Evolutionary conservation across 129 eudicot species (phyloP), one percentile per base, ranked within the genome.

Genomic region (Daucus carota): DNA sequence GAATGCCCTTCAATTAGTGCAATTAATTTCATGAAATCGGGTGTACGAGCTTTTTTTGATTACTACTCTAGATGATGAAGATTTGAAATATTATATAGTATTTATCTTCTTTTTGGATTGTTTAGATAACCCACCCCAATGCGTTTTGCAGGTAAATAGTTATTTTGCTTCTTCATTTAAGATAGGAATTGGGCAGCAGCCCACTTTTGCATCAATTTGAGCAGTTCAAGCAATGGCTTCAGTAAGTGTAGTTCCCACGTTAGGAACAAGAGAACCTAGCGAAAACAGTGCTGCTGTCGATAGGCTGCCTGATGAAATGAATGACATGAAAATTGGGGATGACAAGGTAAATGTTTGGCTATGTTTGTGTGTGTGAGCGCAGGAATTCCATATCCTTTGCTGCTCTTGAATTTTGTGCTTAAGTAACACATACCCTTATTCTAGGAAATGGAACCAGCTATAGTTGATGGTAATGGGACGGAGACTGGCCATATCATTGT

Each of bases 401-500:
- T 74, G 32, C 67, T 12, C 16, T 65, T 62, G 9, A n/a, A 24
- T n/a, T 32, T 20, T 45, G 20, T 17, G 6, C 24, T 46, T 2
- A 28, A 8, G 12, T 26, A 2, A 16, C 38, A 2, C 45, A 31
- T 12, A 6, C 43, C 76, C 28, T 77, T 52, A 36, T 81, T 46
- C 41, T 20, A 92, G 97, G 97, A 92, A 71, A 86, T 92, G 92
- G 97, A 92, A 85, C 81, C 97, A 66, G 84, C 93, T 48, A 69
- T 90, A n/a, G 86, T 90, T 48, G 91, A 92, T 75, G 97, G 97
- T 44, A 92, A 88, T 57, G 97, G 97, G 60, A 87, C 97, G 50
- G 97, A 92, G 84, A 86, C 97, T 8, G 96, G 97, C 69, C 96
- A 92, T 88, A 92, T 92, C 72, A 92, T 92, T 54, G 97, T 92